Percentiles rank a stretch among this genome's conserved stretches.
Conservation (phyloP, 192 early-diverging fungal genomes). For the Endogone sp. region DNA sequence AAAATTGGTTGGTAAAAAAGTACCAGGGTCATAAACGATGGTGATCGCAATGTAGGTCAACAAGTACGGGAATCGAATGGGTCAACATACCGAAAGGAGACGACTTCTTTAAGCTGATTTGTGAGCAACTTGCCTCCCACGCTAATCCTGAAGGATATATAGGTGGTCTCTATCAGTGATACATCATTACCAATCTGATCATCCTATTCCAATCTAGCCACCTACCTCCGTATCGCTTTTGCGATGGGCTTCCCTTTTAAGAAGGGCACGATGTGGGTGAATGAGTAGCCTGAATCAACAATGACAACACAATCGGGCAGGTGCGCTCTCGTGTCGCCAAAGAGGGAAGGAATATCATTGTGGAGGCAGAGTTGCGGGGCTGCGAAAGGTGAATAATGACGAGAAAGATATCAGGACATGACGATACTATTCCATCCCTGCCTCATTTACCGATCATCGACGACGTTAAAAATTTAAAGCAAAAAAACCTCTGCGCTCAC, state of each 20-base stretch:
- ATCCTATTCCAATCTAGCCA: neutral
- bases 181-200: neutral
- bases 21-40: neutral
- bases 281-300: slow-evolving; percentile 79
- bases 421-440: slow-evolving; percentile 2
- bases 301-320: slow-evolving; percentile 62
- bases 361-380: slow-evolving; percentile 49
- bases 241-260: slow-evolving; percentile 46
- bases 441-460: too few species aligned
- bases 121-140: slow-evolving; percentile 86
- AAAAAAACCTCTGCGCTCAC: slow-evolving; percentile 11
- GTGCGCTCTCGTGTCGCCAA: slow-evolving; percentile 25
- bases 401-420: slow-evolving; percentile 1
- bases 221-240: slow-evolving; percentile 50
- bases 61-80: neutral
- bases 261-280: slow-evolving; percentile 76
- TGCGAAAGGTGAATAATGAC: slow-evolving; percentile 3
- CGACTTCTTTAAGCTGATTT: slow-evolving; percentile 84
- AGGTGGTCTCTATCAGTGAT: neutral
- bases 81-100: slow-evolving; percentile 74
- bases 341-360: slow-evolving; percentile 44
- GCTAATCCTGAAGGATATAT: slow-evolving; percentile 52
- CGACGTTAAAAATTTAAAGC: neutral
- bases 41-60: too few species aligned
- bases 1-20: neutral